phyloP scores from a whole-genome alignment of 306 rosid species.

The Phaseolus lunatus region DNA sequence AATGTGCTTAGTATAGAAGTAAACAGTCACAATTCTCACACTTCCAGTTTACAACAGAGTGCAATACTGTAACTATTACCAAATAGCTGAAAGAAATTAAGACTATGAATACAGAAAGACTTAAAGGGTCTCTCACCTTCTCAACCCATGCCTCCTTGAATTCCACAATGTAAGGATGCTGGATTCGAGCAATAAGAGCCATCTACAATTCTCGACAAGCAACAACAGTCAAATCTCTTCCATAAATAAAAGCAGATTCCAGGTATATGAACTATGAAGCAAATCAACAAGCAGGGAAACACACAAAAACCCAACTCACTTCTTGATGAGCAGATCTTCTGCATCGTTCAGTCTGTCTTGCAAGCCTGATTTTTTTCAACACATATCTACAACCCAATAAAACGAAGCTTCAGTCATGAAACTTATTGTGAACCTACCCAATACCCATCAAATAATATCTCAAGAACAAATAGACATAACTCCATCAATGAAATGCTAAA shows the following conservation, averaged over 20 bases:
- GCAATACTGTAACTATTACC: conserved; percentile 19
- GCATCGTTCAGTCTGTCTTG: conserved; percentile 97
- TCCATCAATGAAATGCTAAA: conserved; percentile 39
- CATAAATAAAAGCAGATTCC: conserved; percentile 23
- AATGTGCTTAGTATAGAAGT: conserved; percentile 26
- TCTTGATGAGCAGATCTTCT: conserved; percentile 99
- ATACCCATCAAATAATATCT: conserved; percentile 9
- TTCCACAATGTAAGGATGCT: conserved; percentile 92
- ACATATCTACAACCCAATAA: conserved; percentile 74
- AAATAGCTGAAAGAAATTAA: conserved; percentile 29
- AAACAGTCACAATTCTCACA: conserved; percentile 8
- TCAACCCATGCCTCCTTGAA: conserved; percentile 99
- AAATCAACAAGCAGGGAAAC: conserved; percentile 39
- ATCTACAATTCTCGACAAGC: conserved; percentile 60
- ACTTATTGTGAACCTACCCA: background rate
- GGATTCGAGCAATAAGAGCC: conserved; percentile 97
- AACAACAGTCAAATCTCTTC: conserved; percentile 16
- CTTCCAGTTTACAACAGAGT: conserved; percentile 35
- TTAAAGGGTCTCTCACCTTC: conserved; percentile 66
- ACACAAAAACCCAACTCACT: conserved; percentile 48
- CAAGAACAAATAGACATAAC: conserved; percentile 3
- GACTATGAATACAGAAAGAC: conserved; percentile 20
- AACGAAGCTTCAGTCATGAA: conserved; percentile 41
- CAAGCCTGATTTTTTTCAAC: conserved; percentile 98
- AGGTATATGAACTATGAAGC: background rate